These are phyloP conservation scores for Alopecurus myosuroides DNA, from an alignment of 176 grass and related monocot genomes.

Conservation along the genomic window DNA sequence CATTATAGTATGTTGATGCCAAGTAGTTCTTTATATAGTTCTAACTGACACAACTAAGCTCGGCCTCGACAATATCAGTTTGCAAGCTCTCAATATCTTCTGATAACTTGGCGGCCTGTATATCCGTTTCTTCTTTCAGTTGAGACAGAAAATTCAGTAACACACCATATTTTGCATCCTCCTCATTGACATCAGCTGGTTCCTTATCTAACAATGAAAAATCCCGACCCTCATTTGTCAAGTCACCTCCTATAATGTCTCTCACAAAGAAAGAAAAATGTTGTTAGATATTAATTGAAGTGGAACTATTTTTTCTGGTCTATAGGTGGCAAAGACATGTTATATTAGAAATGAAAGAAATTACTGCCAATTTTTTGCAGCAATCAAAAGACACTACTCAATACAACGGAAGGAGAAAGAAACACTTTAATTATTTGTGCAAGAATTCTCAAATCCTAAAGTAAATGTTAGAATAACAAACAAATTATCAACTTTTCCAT, in stretches of 20 bases:
- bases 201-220: constrained; percentile 49
- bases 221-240: constrained; percentile 63
- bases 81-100: constrained; percentile 52
- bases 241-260: constrained; percentile 71
- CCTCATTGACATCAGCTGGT: constrained; percentile 46
- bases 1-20: constrained; percentile 90
- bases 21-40: constrained; percentile 99
- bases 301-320: constrained; percentile 15
- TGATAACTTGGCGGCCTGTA: constrained; percentile 52
- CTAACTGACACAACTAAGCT: constrained; percentile 85
- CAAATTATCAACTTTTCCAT: no score
- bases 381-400: background rate
- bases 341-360: background rate
- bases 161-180: constrained; percentile 62
- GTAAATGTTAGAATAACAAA: no score
- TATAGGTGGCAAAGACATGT: background rate
- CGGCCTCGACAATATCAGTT: no score
- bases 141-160: constrained; percentile 61
- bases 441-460: no score
- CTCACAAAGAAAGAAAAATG: constrained; percentile 35
- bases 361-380: background rate
- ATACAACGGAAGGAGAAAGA: no score
- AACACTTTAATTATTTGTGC: no score
- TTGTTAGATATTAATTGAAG: constrained; percentile 25
- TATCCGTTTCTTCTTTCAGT: constrained; percentile 86